Base-by-base conservation (phyloP, 805 yeast species). In the Metschnikowia aberdeeniae region DNA sequence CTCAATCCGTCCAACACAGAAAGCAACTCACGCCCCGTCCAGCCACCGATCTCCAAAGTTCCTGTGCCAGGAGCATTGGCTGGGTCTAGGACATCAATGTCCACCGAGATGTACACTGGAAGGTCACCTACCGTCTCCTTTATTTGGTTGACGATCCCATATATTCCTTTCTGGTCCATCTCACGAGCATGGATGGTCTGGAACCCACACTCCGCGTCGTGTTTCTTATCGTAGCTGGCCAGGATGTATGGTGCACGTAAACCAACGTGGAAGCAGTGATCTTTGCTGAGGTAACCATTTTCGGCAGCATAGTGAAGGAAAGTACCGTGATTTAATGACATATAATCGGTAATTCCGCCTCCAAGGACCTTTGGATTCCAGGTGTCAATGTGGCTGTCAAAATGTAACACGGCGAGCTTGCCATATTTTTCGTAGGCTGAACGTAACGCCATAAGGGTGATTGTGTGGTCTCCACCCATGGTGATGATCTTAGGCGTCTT, bases 1-100 rank as follows among this genome's bases (percentile, higher is more conserved):
- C 78, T 81, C 13, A 86, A 63, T 1, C 78, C 80, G 45, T 86
- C 82, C 36, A 85, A 53, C 20, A 84, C 62, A 6, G 73, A 66
- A 49, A 82, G 72, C 30, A 84, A 65, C 58, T 85, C 92, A 38
- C 92, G 69, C 0, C 57, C 52, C 11, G 81, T 73, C 72, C 84
- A 77, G 2, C 93, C 93, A 12, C 89, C 93, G 4, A 76, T 78
- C 58, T 85, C 93, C 53, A 83, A 77, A 4, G 93, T 85, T 8
- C 93, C 93, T 0, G 92, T 84, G 1, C 86, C 90, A 12, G 90
- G 86, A 3, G 88, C 88, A 41, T 72, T 66, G 5, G 85, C 80
- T 0, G 89, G 89, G 57, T 85, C 93, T 48, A 85, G 68, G 2
- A 82, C 85, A 58, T 82, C 89, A 37, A 80, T 74, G 59, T 75